Evolutionary conservation across 352 stramenopile genomes (phyloP).

Genomic region (Phytophthora boehmeriae): DNA sequence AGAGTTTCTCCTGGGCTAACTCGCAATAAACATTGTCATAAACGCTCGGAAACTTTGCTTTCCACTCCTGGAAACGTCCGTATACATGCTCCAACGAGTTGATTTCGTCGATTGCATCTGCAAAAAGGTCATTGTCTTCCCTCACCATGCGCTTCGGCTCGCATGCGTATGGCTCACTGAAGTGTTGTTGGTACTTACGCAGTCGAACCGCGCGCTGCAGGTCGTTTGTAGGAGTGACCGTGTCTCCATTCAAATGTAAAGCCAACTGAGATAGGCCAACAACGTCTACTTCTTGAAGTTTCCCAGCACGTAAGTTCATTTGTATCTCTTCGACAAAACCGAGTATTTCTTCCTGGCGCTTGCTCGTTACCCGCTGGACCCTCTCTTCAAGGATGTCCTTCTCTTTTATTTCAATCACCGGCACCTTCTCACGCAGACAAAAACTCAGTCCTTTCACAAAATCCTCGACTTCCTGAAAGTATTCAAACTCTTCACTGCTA

Average conservation of each 20-base stretch:
- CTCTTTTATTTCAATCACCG: slow-evolving; percentile 54
- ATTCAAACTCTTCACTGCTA: slow-evolving; percentile 77
- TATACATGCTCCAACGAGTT: slow-evolving; percentile 67
- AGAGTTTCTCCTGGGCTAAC: slow-evolving; percentile 64
- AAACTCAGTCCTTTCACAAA: slow-evolving; percentile 78
- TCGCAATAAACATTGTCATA: slow-evolving; percentile 73
- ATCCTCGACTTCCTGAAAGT: slow-evolving; percentile 78
- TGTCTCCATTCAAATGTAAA: slow-evolving; percentile 11
- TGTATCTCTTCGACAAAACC: slow-evolving; percentile 14
- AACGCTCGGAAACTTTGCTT: slow-evolving; percentile 66
- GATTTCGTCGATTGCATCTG: slow-evolving; percentile 72
- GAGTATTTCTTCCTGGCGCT: slow-evolving; percentile 20
- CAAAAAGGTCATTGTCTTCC: slow-evolving; percentile 47
- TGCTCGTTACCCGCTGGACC: slow-evolving; percentile 16
- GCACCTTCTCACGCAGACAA: slow-evolving; percentile 72
- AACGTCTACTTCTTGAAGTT: slow-evolving; percentile 24
- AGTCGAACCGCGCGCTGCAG: slow-evolving; percentile 6
- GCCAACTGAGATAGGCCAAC: slow-evolving; percentile 19
- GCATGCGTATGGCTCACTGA: slow-evolving; percentile 32
- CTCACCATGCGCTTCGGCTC: slow-evolving; percentile 7
- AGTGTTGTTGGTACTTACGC: slow-evolving; percentile 33
- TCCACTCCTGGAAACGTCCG: slow-evolving; percentile 73
- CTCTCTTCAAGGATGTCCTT: slow-evolving; percentile 32
- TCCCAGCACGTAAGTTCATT: slow-evolving; percentile 20
- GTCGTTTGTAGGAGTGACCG: background rate